These are phyloP conservation scores for Geoglossum cookeanum DNA, from an alignment of 2,329 filamentous ascomycete species.

Conservation along the genomic window DNA sequence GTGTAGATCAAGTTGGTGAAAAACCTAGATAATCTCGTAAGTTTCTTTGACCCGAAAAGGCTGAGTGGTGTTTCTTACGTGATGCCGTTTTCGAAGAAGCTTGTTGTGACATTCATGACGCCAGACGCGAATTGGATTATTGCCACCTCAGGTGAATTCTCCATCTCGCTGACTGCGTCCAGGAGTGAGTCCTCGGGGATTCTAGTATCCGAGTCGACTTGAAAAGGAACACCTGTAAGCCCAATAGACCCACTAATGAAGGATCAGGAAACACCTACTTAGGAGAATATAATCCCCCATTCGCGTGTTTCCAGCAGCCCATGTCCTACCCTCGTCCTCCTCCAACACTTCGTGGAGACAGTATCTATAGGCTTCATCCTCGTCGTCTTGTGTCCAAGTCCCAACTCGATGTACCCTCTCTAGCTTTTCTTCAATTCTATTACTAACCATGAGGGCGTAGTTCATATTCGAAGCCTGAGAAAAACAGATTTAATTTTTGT, in stretches of 20 bases:
- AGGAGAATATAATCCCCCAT: conserved; percentile 46
- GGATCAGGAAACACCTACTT: conserved; percentile 11
- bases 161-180: conserved; percentile 54
- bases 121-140: conserved; percentile 56
- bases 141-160: conserved; percentile 46
- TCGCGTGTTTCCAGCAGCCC: conserved; percentile 41
- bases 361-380: conserved; percentile 28
- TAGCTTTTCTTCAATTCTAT: conserved; percentile 42
- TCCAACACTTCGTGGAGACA: conserved; percentile 31
- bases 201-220: conserved; percentile 46
- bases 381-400: conserved; percentile 19
- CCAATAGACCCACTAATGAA: not conserved
- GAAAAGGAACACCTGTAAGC: not conserved
- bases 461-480: conserved; percentile 54
- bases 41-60: not conserved
- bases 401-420: conserved; percentile 19
- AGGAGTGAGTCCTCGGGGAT: conserved; percentile 49
- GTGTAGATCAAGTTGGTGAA: conserved; percentile 66
- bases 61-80: conserved; percentile 22
- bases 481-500: conserved; percentile 2
- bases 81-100: conserved; percentile 57
- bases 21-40: conserved; percentile 22
- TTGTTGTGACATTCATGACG: conserved; percentile 57
- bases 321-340: conserved; percentile 33
- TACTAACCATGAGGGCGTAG: conserved; percentile 42